Percentiles rank a stretch among this genome's conserved stretches.
These are phyloP conservation scores for Rhynchosporium graminicola DNA, from an alignment of 2,329 filamentous ascomycete genomes.

Conservation along the genomic window DNA sequence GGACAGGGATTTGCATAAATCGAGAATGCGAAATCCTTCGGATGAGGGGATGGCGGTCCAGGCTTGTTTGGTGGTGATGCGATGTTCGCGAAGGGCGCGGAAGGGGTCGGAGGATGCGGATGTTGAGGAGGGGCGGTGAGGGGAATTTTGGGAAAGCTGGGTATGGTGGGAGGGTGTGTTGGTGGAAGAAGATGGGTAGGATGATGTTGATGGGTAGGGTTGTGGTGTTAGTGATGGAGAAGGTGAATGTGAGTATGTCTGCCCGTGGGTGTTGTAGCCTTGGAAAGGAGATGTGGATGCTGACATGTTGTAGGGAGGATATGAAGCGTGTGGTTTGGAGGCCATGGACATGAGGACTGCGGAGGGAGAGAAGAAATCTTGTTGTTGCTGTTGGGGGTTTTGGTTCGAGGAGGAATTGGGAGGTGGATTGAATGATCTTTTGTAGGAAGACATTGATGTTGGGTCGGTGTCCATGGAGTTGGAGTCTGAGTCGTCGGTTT, in stretches of 20 bases:
- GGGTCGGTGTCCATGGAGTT: conserved; percentile 11
- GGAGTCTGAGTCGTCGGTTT: conserved; percentile 14
- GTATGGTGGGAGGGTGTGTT: background rate
- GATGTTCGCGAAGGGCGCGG: conserved; percentile 32
- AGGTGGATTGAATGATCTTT: background rate
- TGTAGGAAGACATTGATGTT: conserved; percentile 15
- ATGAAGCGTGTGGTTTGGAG: conserved; percentile 17
- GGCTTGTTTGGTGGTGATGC: conserved; percentile 34
- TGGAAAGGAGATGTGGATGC: background rate
- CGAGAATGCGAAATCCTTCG: conserved; percentile 36
- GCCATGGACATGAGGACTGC: conserved; percentile 30
- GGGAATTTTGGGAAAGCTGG: conserved; percentile 3
- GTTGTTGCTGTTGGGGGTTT: background rate
- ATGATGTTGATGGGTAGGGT: background rate
- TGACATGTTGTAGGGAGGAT: conserved; percentile 17
- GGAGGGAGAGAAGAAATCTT: conserved; percentile 29
- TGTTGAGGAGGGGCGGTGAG: conserved; percentile 3
- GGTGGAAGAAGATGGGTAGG: background rate
- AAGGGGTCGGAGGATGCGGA: conserved; percentile 29
- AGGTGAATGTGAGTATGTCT: background rate
- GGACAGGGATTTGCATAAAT: conserved; percentile 33
- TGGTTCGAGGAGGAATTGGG: background rate
- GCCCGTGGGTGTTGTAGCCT: background rate
- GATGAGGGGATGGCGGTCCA: conserved; percentile 36
- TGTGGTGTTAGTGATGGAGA: too few relatives aligned